phyloP scores from a whole-genome alignment of 208 protist genomes.

The Leishmania martiniquensis region DNA sequence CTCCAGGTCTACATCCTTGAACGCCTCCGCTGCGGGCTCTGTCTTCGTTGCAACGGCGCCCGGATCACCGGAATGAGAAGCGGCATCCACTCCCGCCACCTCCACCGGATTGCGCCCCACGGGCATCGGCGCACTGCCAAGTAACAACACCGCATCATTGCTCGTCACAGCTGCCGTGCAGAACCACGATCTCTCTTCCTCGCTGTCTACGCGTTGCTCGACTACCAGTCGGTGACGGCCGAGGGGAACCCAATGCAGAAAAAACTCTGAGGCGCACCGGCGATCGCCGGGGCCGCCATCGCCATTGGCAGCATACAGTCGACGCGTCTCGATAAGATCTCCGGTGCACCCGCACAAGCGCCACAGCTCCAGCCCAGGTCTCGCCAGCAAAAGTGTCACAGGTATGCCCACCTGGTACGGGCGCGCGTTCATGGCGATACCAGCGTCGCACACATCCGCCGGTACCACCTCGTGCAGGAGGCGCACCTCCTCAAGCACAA shows the following conservation, averaged over 20 bases:
- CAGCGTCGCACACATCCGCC: constrained; percentile 50
- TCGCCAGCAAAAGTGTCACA: constrained; percentile 42
- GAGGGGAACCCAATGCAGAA: constrained; percentile 48
- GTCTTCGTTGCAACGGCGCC: background rate
- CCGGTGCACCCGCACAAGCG: constrained; percentile 44
- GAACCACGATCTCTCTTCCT: constrained; percentile 32
- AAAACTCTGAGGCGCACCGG: constrained; percentile 41
- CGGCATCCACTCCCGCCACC: background rate
- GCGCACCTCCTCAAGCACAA: constrained; percentile 38
- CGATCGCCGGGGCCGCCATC: constrained; percentile 22
- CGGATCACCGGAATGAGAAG: background rate
- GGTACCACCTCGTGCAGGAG: constrained; percentile 47
- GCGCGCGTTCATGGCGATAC: constrained; percentile 35
- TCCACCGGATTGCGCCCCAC: background rate
- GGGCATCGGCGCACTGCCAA: constrained; percentile 24
- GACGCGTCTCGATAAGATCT: constrained; percentile 35
- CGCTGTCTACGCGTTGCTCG: constrained; percentile 6
- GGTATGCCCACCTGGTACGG: constrained; percentile 28
- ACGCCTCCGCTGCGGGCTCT: constrained; percentile 6
- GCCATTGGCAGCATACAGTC: constrained; percentile 28
- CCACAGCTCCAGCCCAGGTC: constrained; percentile 50
- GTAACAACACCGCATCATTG: constrained; percentile 42
- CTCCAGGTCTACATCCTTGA: constrained; percentile 28
- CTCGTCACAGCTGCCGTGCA: constrained; percentile 46
- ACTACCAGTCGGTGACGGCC: constrained; percentile 35